Base-by-base conservation (phyloP, 805 yeast genomes). In the Saccharomycopsis lassenensis region DNA sequence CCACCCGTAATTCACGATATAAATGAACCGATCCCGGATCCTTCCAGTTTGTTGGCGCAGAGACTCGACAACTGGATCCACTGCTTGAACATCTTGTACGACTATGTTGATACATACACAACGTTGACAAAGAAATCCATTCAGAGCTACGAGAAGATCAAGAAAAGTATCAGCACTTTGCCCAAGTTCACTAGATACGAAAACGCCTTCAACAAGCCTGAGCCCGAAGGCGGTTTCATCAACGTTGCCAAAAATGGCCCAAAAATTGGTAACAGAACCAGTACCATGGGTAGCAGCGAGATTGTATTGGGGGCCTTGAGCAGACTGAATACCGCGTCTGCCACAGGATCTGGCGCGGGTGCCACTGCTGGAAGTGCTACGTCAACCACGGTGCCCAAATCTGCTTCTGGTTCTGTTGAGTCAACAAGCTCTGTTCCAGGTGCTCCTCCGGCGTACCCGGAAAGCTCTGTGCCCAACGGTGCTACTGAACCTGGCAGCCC, bases 241-340 rank as follows among this genome's bases (percentile, higher is more conserved):
- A 23, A 17, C 8, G 18, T 39, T 32, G 29, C 36, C 5, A 42
- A 42, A 26, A 33, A n/a, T 6, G 16, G 14, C 11, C 14, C 20
- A 11, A 8, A 24, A 10, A 19, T 11, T 10, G 25, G 21, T 6
- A 37, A 25, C 7, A 39, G 43, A 30, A 23, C 35, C 24, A 40
- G 32, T n/a, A 42, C 46, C n/a, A 36, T 42, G 34, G 46, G 46
- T 4, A 39, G 43, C 23, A 38, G 43, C 15, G 46, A 42, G 29
- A 39, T 42, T 27, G 46, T 42, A 4, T 15, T 39, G 16, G 46
- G 36, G 7, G 46, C 46, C 3, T 33, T 39, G 31, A 31, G 29
- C 20, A 29, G 32, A 10, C 32, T 22, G 7, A 16, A n/a, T 10
- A 14, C 29, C 10, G 6, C 7, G 12, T 28, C 29, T 20, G 30